phyloP scores from a whole-genome alignment of 129 eudicot genomes.

The Centrapalus pauciflorus region DNA sequence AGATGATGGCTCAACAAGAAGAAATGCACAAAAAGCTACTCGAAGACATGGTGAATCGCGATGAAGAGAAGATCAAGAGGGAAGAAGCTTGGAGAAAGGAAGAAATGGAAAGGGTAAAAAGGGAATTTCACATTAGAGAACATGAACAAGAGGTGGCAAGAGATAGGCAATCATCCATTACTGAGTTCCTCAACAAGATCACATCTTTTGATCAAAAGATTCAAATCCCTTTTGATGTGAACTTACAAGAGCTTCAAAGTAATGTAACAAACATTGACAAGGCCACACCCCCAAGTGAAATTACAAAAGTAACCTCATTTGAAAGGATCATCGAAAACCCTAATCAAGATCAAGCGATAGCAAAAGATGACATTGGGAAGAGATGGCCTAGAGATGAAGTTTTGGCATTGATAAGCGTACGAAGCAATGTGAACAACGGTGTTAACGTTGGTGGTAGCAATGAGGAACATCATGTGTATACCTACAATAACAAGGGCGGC shows the following conservation, averaged over 20 bases:
- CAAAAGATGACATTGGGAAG: constrained; percentile 48
- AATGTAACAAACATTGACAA: background rate
- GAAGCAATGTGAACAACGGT: constrained; percentile 42
- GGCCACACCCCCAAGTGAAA: background rate
- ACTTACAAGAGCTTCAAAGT: constrained; percentile 28
- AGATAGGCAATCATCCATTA: constrained; percentile 58
- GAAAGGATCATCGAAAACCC: constrained; percentile 6
- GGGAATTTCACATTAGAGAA: constrained; percentile 50
- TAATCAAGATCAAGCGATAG: constrained; percentile 3
- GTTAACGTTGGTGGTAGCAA: background rate
- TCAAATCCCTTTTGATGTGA: constrained; percentile 27
- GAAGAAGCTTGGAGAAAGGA: constrained; percentile 74
- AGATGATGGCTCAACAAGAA: constrained; percentile 75
- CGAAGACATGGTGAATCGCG: constrained; percentile 60
- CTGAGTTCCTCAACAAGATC: constrained; percentile 56
- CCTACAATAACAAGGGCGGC: background rate
- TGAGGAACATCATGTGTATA: constrained; percentile 13
- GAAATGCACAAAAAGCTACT: constrained; percentile 70
- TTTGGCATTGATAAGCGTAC: constrained; percentile 65
- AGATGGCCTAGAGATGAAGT: constrained; percentile 95
- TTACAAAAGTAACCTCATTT: constrained; percentile 4
- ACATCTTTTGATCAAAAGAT: constrained; percentile 34
- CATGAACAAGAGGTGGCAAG: constrained; percentile 50
- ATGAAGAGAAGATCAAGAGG: constrained; percentile 52
- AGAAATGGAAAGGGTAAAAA: constrained; percentile 54